Conservation (phyloP, 176 grass and related monocot species). For the Musa troglodytarum region DNA sequence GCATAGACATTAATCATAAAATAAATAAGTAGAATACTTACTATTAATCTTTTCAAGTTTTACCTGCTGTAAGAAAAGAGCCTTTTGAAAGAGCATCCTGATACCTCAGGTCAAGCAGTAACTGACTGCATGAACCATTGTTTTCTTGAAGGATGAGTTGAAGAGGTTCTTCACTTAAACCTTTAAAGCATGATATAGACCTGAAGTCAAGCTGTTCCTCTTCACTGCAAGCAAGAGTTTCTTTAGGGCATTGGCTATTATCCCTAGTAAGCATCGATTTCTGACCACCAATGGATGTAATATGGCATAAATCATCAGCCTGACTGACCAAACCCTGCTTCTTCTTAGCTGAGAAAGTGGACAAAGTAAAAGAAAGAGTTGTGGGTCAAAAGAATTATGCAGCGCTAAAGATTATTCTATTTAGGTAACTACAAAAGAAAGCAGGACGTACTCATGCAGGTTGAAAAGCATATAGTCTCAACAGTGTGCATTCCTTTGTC, state of each 20-base stretch:
- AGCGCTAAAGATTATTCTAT: slow-evolving; percentile 13
- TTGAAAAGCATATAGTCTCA: no score
- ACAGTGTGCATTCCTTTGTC: no score
- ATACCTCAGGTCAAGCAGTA: slow-evolving; percentile 27
- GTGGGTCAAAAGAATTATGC: slow-evolving; percentile 19
- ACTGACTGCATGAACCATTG: slow-evolving; percentile 17
- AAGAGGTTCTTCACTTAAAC: slow-evolving; percentile 20
- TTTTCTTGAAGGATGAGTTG: slow-evolving; percentile 28
- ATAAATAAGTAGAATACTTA: slow-evolving; percentile 29
- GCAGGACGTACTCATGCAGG: no score
- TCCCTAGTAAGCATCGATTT: not conserved
- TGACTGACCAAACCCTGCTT: slow-evolving; percentile 16
- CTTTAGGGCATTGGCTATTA: not conserved
- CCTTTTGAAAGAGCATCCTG: slow-evolving; percentile 25
- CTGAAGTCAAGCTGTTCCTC: slow-evolving; percentile 50
- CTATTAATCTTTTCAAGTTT: slow-evolving; percentile 33
- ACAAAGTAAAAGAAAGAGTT: slow-evolving; percentile 26
- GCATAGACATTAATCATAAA: slow-evolving; percentile 22
- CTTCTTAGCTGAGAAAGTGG: slow-evolving; percentile 15
- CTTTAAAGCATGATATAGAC: slow-evolving; percentile 51
- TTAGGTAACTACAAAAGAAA: not conserved
- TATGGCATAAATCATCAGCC: slow-evolving; percentile 8
- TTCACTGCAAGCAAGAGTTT: slow-evolving; percentile 16
- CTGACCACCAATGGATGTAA: not conserved
- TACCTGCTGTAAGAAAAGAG: slow-evolving; percentile 57